Conservation (phyloP, 495 filamentous ascomycete genomes). For the Filosporella fistucella region DNA sequence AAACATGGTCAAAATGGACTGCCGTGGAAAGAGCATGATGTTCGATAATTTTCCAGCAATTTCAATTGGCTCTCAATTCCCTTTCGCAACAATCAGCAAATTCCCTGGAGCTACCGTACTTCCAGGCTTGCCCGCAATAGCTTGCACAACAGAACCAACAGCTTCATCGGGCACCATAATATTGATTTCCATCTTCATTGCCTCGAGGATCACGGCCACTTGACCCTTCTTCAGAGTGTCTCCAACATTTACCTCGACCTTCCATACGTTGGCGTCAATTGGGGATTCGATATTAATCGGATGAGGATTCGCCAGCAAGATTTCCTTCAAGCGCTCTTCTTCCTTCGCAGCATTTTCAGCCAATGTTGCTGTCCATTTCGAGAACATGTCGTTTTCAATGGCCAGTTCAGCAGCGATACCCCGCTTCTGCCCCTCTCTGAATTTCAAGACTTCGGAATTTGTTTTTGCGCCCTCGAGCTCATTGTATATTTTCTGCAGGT, state of each 20-base stretch:
- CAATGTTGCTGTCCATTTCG: slow-evolving; percentile 29
- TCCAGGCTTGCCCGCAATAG: slow-evolving; percentile 34
- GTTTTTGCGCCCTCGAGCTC: slow-evolving; percentile 4
- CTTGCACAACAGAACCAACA: slow-evolving; percentile 27
- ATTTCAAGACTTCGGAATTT: not conserved
- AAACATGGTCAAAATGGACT: too few relatives aligned
- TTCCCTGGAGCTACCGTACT: slow-evolving; percentile 38
- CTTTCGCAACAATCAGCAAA: slow-evolving; percentile 28
- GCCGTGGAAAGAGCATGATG: too few relatives aligned
- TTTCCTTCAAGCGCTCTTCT: slow-evolving; percentile 32
- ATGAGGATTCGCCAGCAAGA: slow-evolving; percentile 37
- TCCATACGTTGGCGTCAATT: slow-evolving; percentile 56
- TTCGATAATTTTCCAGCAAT: too few relatives aligned
- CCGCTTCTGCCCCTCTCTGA: slow-evolving; percentile 12
- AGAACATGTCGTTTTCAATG: slow-evolving; percentile 40
- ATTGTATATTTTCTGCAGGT: slow-evolving; percentile 34
- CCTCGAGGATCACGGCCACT: slow-evolving; percentile 41
- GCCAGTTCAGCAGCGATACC: slow-evolving; percentile 8
- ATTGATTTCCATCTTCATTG: slow-evolving; percentile 53
- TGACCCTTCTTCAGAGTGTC: slow-evolving; percentile 31
- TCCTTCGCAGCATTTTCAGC: slow-evolving; percentile 33
- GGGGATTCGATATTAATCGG: slow-evolving; percentile 41
- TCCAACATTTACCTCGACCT: slow-evolving; percentile 42
- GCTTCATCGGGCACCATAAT: slow-evolving; percentile 28
- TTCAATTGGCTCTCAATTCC: too few relatives aligned